Conservation (phyloP, 2,329 filamentous ascomycete species). For the Microsporum audouinii region DNA sequence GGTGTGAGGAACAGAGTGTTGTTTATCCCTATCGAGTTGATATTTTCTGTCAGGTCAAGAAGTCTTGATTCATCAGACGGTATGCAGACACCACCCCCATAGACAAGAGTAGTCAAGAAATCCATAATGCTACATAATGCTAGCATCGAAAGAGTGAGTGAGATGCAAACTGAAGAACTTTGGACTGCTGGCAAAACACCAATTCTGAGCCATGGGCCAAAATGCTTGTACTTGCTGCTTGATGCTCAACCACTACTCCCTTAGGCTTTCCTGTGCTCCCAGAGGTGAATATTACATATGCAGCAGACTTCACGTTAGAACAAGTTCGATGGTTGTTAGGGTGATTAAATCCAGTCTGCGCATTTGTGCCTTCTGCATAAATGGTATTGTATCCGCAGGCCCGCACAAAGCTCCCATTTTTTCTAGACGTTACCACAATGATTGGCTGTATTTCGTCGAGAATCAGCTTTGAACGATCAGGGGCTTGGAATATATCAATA, state of each 20-base stretch:
- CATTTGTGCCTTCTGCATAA: background rate
- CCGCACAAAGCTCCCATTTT: background rate
- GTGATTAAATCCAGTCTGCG: background rate
- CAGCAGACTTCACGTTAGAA: constrained; percentile 32
- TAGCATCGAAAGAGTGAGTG: constrained; percentile 39
- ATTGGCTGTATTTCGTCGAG: background rate
- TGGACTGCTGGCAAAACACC: constrained; percentile 33
- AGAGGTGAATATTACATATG: constrained; percentile 76
- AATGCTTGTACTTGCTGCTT: constrained; percentile 60
- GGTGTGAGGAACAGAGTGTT: constrained; percentile 46
- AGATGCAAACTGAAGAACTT: constrained; percentile 44
- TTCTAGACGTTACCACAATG: background rate
- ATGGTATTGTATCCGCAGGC: background rate
- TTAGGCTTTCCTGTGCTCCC: constrained; percentile 73
- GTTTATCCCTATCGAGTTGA: constrained; percentile 38
- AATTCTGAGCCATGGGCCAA: constrained; percentile 38
- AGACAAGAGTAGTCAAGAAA: constrained; percentile 39
- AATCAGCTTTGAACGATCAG: background rate
- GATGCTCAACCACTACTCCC: constrained; percentile 64
- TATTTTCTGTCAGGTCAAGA: constrained; percentile 35
- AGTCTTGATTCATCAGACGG: constrained; percentile 43
- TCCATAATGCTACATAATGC: constrained; percentile 38
- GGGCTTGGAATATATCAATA: background rate
- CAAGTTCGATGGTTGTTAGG: background rate
- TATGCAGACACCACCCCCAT: constrained; percentile 49